A percentile compares a stretch with the other conserved stretches of the same genome.
These are phyloP conservation scores for Nematocida displodere DNA, from an alignment of 371 early-diverging fungal genomes.

Conservation along the genomic window DNA sequence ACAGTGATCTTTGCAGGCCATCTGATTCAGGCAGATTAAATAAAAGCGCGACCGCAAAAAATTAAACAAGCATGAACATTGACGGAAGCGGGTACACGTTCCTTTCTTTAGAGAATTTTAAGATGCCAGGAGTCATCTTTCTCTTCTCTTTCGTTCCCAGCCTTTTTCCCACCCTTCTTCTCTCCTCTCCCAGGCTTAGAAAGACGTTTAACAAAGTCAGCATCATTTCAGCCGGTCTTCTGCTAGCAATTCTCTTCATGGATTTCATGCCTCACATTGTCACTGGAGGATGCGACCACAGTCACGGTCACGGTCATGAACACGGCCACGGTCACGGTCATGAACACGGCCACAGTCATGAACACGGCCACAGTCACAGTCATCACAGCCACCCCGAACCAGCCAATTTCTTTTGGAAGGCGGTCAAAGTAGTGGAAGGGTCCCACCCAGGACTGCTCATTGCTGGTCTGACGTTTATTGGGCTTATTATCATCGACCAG, in stretches of 20 bases:
- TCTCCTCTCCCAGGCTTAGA: slow-evolving; percentile 21
- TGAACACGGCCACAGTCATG: neutral
- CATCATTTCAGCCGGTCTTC: slow-evolving; percentile 59
- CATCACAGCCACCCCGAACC: neutral
- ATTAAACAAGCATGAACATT: neutral
- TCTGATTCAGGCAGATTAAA: neutral
- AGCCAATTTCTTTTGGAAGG: neutral
- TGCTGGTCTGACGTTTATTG: slow-evolving; percentile 58
- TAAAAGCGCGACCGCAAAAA: slow-evolving; percentile 12
- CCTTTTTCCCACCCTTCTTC: slow-evolving; percentile 15
- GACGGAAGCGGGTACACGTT: neutral
- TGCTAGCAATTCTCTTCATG: slow-evolving; percentile 58
- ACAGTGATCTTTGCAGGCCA: neutral
- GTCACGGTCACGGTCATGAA: neutral
- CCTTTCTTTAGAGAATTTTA: neutral
- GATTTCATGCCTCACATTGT: slow-evolving; percentile 64
- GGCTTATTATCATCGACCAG: slow-evolving; percentile 58
- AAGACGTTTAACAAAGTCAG: slow-evolving; percentile 33
- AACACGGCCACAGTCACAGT: neutral
- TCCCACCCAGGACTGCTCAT: slow-evolving; percentile 47
- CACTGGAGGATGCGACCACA: slow-evolving; percentile 12
- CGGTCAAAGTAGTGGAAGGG: neutral
- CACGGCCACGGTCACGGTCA: neutral
- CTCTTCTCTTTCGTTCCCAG: slow-evolving; percentile 17
- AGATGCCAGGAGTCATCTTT: slow-evolving; percentile 5